phyloP scores from a whole-genome alignment of 768 basidiomycete species.

The Dictyophora rubrovolvata region DNA sequence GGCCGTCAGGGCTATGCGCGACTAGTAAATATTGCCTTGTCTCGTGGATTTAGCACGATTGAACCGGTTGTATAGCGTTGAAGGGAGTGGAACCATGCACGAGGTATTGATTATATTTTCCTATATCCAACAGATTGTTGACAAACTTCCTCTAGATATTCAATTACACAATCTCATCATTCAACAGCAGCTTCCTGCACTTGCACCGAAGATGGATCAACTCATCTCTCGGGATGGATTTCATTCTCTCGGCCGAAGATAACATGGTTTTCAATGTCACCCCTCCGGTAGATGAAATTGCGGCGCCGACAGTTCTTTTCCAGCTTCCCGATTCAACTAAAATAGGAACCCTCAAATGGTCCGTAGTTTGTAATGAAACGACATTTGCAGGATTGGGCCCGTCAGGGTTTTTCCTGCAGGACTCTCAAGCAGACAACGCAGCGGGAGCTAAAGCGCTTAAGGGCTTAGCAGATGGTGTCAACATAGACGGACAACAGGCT shows the following conservation, averaged over 20 bases:
- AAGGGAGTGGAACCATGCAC: slow-evolving; percentile 26
- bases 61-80: slow-evolving; percentile 23
- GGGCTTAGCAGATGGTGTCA: slow-evolving; percentile 20
- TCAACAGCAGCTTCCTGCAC: slow-evolving; percentile 25
- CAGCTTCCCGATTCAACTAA: slow-evolving; percentile 17
- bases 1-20: slow-evolving; percentile 32
- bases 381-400: slow-evolving; percentile 25
- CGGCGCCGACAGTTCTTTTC: slow-evolving; percentile 27
- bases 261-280: slow-evolving; percentile 25
- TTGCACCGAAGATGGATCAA: slow-evolving; percentile 34
- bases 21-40: slow-evolving; percentile 12
- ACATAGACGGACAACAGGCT: slow-evolving; percentile 17
- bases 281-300: slow-evolving; percentile 23
- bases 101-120: not conserved
- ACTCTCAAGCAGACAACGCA: slow-evolving; percentile 17
- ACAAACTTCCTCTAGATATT: slow-evolving; percentile 24
- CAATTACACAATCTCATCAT: slow-evolving; percentile 31
- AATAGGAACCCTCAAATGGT: slow-evolving; percentile 18
- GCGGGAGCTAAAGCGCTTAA: slow-evolving; percentile 21
- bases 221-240: slow-evolving; percentile 22
- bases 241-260: slow-evolving; percentile 23
- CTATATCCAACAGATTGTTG: not conserved
- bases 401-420: slow-evolving; percentile 23
- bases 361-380: slow-evolving; percentile 30
- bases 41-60: not conserved